Percentiles rank a stretch among this genome's conserved stretches.
phyloP scores from a whole-genome alignment of 2,329 filamentous ascomycete genomes.

The Colletotrichum eleusines region DNA sequence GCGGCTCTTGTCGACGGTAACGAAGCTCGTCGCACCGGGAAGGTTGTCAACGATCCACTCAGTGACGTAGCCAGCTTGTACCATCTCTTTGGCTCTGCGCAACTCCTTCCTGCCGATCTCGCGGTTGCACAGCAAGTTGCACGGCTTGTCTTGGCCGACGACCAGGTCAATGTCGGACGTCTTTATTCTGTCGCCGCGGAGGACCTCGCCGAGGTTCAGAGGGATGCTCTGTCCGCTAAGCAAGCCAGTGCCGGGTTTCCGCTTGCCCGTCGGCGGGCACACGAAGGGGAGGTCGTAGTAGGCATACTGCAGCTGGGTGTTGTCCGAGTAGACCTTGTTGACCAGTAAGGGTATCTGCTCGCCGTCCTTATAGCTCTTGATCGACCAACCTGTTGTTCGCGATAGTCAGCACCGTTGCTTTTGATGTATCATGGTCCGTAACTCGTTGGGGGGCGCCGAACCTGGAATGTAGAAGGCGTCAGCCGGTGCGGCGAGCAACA shows the following conservation, averaged over 20 bases:
- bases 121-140: slow-evolving; percentile 77
- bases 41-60: slow-evolving; percentile 96
- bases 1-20: slow-evolving; percentile 83
- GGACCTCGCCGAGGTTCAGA: slow-evolving; percentile 87
- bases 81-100: slow-evolving; percentile 76
- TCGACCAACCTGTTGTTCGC: slow-evolving; percentile 75
- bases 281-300: slow-evolving; percentile 91
- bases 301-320: slow-evolving; percentile 90
- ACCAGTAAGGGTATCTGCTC: slow-evolving; percentile 87
- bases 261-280: slow-evolving; percentile 79
- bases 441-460: slow-evolving; percentile 55
- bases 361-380: slow-evolving; percentile 81
- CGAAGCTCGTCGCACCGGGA: slow-evolving; percentile 88
- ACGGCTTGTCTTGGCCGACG: slow-evolving; percentile 82
- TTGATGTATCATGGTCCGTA: not conserved
- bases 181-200: slow-evolving; percentile 87
- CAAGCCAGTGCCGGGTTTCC: slow-evolving; percentile 73
- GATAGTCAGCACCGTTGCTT: slow-evolving; percentile 31
- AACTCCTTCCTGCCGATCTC: slow-evolving; percentile 75
- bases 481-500: slow-evolving; percentile 56
- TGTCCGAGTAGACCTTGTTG: slow-evolving; percentile 92
- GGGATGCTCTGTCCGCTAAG: slow-evolving; percentile 82
- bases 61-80: slow-evolving; percentile 84
- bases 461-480: slow-evolving; percentile 89
- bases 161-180: slow-evolving; percentile 85